Evolutionary conservation across 306 rosid genomes (phyloP), one percentile per base, ranked within the genome.

Genomic region (Sechiopsis laciniata): DNA sequence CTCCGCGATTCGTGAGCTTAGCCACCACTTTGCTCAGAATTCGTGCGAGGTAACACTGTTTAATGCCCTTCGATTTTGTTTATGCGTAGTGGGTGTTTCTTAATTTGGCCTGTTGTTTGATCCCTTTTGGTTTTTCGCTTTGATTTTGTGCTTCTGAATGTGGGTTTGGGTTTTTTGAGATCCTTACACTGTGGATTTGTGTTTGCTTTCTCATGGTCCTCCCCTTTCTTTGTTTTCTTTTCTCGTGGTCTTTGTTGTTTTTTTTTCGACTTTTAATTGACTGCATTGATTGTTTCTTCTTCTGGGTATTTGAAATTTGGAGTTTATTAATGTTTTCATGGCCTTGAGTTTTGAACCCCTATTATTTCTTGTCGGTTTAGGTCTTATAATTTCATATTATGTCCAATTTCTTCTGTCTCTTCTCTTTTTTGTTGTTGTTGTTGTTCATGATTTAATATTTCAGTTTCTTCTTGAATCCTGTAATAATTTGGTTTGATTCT

Each of bases 391-490:
- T 48, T 22, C 21, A 46, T 50, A 12, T 48, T 50, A 48, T 6
- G 42, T 21, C 42, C 11, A 48, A 50, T 48, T 46, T 69, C 57
- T 16, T 21, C n/a, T n/a, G n/a, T n/a, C n/a, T n/a, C n/a, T 26
- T 26, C 29, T 26, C 29, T 2, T 26, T 26, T 26, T n/a, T n/a
- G n/a, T n/a, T 24, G 17, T 42, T 67, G 6, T 26, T 26, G 29
- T 26, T 67, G 10, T 40, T 4, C 42, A 26, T 26, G 52, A n/a
- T 64, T 35, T 14, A 68, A 73, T 54, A 67, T 60, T 74, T 55
- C 45, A 45, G 40, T 17, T 59, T 77, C 85, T 67, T 78, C 59
- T 29, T 75, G 80, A 86, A 86, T 87, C 93, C 82, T 26, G 75
- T 76, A 65, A 15, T 59, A 32, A 55, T 66, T 71, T 77, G 75